Evolutionary conservation across 129 eudicot genomes (phyloP), one percentile per base, ranked within the genome.

Genomic region (Arctium minus): DNA sequence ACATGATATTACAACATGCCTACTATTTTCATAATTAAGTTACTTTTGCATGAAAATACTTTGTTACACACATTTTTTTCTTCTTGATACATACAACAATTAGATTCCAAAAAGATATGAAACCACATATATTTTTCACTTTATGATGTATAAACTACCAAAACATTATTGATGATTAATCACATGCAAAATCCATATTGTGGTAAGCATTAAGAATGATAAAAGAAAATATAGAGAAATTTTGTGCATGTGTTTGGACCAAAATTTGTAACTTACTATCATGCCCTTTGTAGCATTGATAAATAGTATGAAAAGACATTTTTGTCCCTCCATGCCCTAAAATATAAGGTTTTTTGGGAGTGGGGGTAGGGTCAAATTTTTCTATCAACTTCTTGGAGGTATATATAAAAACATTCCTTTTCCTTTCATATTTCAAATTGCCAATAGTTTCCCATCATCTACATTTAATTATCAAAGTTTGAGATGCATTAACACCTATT

Each of bases 401-500:
- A 31, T 80, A 81, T 67, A 56, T 42, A 46, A 17, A 75, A 82
- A 68, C 85, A 82, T 82, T 75, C 85, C 64, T 56, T 82, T 82
- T 82, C 64, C 85, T 67, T 78, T 82, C 81, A 68, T 68, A 75
- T 75, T 82, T 82, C 81, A 75, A 60, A 35, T 33, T 82, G 81
- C 15, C 85, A 82, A 74, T 73, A 75, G 70, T 65, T 65, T 75
- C 74, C 79, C 72, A 81, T 81, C 85, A 62, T 60, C 67, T 65
- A 60, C 50, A 74, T 77, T 44, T 22, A 22, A 22, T 22, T 74
- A 74, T 42, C 80, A 81, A 74, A 22, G 27, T 10, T 3, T 64
- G 22, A 42, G 8, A 74, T 70, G 33, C 27, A 80, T 70, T 70
- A 27, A 67, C 12, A 67, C 8, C 11, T 27, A 27, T 67, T 11